phyloP scores from a whole-genome alignment of 2,329 filamentous ascomycete genomes.

The Paraphaeosphaeria sporulosa region DNA sequence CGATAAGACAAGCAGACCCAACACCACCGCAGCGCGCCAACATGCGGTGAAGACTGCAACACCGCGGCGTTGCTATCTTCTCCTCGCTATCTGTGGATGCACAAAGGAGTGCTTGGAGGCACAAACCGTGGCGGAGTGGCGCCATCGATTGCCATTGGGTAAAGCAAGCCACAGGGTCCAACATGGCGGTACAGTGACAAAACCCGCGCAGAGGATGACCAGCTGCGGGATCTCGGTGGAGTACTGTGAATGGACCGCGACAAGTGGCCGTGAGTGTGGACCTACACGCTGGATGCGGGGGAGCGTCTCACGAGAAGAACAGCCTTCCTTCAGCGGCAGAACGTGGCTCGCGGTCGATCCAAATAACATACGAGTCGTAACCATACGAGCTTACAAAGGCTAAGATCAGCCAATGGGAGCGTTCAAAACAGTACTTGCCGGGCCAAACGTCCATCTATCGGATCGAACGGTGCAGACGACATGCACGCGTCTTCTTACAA shows the following conservation, averaged over 20 bases:
- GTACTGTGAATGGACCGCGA: background rate
- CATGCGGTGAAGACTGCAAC: background rate
- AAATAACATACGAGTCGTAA: slow-evolving; percentile 6
- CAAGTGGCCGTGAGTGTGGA: background rate
- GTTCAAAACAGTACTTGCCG: background rate
- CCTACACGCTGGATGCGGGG: background rate
- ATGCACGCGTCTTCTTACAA: slow-evolving; percentile 3
- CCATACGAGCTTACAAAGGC: background rate
- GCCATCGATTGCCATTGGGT: background rate
- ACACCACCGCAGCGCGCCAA: background rate
- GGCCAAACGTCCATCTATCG: background rate
- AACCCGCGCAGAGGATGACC: background rate
- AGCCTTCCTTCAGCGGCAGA: background rate
- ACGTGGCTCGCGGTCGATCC: slow-evolving; percentile 11
- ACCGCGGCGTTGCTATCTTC: background rate
- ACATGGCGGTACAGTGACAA: too few relatives aligned
- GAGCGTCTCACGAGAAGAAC: background rate
- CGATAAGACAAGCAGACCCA: slow-evolving; percentile 18
- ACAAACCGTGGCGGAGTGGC: background rate
- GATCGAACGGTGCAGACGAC: slow-evolving; percentile 4
- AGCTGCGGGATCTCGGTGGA: background rate
- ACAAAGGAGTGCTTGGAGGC: background rate
- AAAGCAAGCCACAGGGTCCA: background rate
- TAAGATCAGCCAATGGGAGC: background rate
- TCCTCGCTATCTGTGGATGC: background rate